Percentiles rank a stretch among this genome's conserved stretches.
Evolutionary conservation across 345 rosid species (phyloP).

Genomic region (Aethionema arabicum): DNA sequence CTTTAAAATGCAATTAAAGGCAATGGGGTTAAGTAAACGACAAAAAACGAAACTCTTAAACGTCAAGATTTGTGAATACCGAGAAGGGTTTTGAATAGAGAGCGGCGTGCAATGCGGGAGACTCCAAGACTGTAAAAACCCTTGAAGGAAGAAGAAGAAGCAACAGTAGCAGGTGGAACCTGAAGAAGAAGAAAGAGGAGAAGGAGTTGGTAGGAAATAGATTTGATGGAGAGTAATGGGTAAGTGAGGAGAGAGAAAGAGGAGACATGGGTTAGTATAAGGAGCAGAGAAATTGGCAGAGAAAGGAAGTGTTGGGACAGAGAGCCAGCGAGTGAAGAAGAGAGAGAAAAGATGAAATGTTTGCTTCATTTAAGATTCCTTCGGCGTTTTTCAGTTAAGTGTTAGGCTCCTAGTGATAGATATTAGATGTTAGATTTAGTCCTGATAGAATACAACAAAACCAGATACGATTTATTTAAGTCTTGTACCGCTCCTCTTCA

Average conservation of each 20-base stretch:
- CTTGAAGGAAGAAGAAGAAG: slow-evolving; percentile 9
- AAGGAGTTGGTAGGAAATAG: slow-evolving; percentile 39
- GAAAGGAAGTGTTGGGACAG: slow-evolving; percentile 39
- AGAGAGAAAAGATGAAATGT: slow-evolving; percentile 2
- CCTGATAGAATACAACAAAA: no score
- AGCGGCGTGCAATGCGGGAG: slow-evolving; percentile 58
- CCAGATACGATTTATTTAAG: not conserved
- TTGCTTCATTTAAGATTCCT: slow-evolving; percentile 41
- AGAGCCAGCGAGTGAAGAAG: slow-evolving; percentile 43
- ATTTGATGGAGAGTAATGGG: slow-evolving; percentile 42
- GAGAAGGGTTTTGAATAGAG: slow-evolving; percentile 36
- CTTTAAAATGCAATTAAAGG: slow-evolving; percentile 28
- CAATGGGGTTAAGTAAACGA: slow-evolving; percentile 41
- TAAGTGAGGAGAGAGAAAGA: slow-evolving; percentile 6
- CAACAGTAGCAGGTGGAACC: not conserved
- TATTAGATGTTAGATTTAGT: not conserved
- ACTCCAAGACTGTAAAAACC: slow-evolving; percentile 38
- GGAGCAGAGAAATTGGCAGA: slow-evolving; percentile 38
- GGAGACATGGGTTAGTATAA: slow-evolving; percentile 26
- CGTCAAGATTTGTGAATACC: slow-evolving; percentile 48
- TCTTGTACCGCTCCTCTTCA: no score
- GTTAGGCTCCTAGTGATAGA: slow-evolving; percentile 1
- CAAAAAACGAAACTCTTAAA: slow-evolving; percentile 40
- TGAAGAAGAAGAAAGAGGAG: slow-evolving; percentile 3
- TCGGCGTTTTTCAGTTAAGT: slow-evolving; percentile 46